Conservation (phyloP, 495 filamentous ascomycete genomes). For the Neurospora sublineolata region DNA sequence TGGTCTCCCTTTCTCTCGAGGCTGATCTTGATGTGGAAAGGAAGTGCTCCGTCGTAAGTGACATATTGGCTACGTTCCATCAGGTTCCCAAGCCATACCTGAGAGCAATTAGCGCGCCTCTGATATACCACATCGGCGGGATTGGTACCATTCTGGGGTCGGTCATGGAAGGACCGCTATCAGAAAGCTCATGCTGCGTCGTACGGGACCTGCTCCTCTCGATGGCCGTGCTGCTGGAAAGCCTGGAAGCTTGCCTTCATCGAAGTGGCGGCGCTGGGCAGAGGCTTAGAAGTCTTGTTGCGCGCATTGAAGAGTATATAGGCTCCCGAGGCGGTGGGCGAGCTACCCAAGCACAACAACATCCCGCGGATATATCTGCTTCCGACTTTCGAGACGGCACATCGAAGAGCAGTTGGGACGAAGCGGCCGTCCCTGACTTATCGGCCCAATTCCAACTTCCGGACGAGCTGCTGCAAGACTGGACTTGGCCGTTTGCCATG, state of each 20-base stretch:
- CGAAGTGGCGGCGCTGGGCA: constrained; percentile 29
- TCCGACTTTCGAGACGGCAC: neutral
- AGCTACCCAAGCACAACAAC: constrained; percentile 1
- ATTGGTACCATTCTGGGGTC: constrained; percentile 40
- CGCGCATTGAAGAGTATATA: constrained; percentile 40
- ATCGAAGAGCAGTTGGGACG: constrained; percentile 1
- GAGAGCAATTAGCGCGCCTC: constrained; percentile 38
- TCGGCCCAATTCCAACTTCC: constrained; percentile 10
- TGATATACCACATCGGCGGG: constrained; percentile 39
- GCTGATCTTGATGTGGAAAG: constrained; percentile 27
- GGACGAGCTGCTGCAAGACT: constrained; percentile 9
- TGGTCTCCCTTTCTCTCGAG: constrained; percentile 34
- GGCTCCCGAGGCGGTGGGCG: constrained; percentile 15
- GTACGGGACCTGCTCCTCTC: constrained; percentile 34
- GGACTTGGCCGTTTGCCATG: constrained; percentile 10
- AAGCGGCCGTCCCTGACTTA: constrained; percentile 1
- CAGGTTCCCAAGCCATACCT: constrained; percentile 34
- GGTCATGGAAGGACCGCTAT: constrained; percentile 37
- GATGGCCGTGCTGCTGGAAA: constrained; percentile 39
- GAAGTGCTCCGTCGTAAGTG: constrained; percentile 37
- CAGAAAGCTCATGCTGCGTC: constrained; percentile 33
- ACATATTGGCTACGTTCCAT: constrained; percentile 35
- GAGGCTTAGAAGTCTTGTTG: constrained; percentile 32
- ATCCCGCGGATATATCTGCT: neutral
- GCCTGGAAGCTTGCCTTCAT: constrained; percentile 32